phyloP scores from a whole-genome alignment of 73 alveolate species.

The Stentor coeruleus region DNA sequence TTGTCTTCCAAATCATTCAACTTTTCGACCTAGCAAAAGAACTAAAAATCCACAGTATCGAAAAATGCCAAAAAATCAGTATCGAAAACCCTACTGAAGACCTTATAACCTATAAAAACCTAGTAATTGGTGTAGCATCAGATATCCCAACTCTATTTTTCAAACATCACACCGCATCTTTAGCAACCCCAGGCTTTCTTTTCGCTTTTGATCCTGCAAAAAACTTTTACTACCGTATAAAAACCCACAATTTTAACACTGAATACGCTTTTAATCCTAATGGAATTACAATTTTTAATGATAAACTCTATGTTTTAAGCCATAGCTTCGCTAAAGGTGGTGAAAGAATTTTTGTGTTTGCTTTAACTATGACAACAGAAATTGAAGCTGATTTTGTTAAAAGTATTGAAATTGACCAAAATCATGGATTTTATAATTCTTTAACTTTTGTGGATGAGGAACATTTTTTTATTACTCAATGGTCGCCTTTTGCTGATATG shows the following conservation, averaged over 20 bases:
- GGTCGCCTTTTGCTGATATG: constrained; percentile 1
- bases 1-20: too few species aligned
- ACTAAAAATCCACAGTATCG: too few species aligned
- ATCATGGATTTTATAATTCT: background rate
- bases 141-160: background rate
- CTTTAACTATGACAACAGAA: background rate
- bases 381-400: background rate
- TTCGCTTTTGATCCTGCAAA: background rate
- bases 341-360: background rate
- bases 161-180: background rate
- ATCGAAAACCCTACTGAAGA: background rate
- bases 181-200: background rate
- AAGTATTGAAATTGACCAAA: background rate
- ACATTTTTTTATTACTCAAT: constrained; percentile 12
- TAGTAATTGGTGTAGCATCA: background rate
- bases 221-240: too few species aligned
- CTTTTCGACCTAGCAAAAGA: background rate
- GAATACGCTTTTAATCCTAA: background rate
- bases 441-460: background rate
- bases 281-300: background rate
- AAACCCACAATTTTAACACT: background rate
- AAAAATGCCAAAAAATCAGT: background rate
- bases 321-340: background rate
- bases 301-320: background rate
- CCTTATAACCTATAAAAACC: background rate